Evolutionary conservation across 2,329 filamentous ascomycete genomes (phyloP).

Genomic region (Cladophialophora psammophila): DNA sequence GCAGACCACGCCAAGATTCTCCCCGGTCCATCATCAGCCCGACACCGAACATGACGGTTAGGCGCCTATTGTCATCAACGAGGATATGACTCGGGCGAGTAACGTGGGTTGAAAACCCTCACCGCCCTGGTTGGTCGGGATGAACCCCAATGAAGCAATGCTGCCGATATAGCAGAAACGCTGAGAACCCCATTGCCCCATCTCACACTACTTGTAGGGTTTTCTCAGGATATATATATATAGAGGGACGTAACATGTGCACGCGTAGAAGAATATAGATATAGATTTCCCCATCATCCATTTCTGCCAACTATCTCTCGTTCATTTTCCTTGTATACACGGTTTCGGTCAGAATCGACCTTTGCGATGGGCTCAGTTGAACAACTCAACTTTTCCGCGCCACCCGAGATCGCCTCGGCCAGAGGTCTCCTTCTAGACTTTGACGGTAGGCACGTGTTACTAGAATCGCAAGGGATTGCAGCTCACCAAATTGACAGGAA

Average conservation of each 20-base stretch:
- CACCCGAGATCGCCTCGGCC: constrained; percentile 49
- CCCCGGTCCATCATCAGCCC: neutral
- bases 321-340: constrained; percentile 19
- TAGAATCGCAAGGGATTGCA: neutral
- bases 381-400: constrained; percentile 50
- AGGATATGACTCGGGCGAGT: too few relatives aligned
- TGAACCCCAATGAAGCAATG: neutral
- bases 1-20: neutral
- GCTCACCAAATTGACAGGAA: constrained; percentile 40
- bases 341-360: neutral
- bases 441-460: constrained; percentile 43
- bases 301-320: neutral
- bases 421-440: constrained; percentile 58
- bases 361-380: constrained; percentile 42
- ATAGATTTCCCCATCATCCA: neutral
- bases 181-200: neutral
- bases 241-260: neutral
- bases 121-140: neutral
- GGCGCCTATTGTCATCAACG: too few relatives aligned
- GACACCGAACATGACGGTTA: neutral
- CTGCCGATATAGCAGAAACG: neutral
- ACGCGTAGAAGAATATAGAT: neutral
- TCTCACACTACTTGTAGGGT: neutral
- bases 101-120: neutral
- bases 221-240: neutral